Evolutionary conservation across 2,329 filamentous ascomycete species (phyloP).

Genomic region (Coniochaeta sp.): DNA sequence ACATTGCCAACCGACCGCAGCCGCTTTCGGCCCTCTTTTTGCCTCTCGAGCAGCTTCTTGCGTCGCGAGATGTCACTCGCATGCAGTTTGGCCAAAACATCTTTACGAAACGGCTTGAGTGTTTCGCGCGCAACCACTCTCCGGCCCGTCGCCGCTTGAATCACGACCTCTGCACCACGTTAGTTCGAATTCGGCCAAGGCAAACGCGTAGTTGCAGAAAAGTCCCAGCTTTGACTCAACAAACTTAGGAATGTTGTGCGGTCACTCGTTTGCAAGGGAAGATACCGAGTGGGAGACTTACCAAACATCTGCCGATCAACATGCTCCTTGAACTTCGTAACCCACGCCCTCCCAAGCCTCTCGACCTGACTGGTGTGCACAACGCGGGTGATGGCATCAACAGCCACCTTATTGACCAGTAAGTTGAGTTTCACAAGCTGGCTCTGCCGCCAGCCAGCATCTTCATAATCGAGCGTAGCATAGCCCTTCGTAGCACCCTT

Average conservation of each 20-base stretch:
- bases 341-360: conserved; percentile 77
- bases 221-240: too few relatives aligned
- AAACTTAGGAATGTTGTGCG: too few relatives aligned
- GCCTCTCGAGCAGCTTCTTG: conserved; percentile 86
- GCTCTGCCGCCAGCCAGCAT: conserved; percentile 76
- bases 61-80: conserved; percentile 79
- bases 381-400: conserved; percentile 89
- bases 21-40: conserved; percentile 91
- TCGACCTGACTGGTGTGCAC: conserved; percentile 78
- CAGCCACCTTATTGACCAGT: conserved; percentile 85
- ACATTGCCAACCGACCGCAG: conserved; percentile 81
- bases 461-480: conserved; percentile 93
- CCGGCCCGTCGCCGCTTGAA: conserved; percentile 80
- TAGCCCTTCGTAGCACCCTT: conserved; percentile 94
- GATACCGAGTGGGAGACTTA: conserved; percentile 52
- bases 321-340: conserved; percentile 93
- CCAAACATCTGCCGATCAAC: conserved; percentile 92
- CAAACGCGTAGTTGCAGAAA: too few relatives aligned
- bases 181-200: too few relatives aligned
- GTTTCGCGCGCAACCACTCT: conserved; percentile 86
- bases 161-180: conserved; percentile 63
- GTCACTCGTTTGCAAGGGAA: too few relatives aligned
- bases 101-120: conserved; percentile 93
- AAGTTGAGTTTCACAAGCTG: conserved; percentile 84
- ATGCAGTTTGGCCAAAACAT: conserved; percentile 88